A percentile compares a stretch with the other conserved stretches of the same genome.
Conservation (phyloP, 2,329 filamentous ascomycete genomes). For the Penicillium thymicola region DNA sequence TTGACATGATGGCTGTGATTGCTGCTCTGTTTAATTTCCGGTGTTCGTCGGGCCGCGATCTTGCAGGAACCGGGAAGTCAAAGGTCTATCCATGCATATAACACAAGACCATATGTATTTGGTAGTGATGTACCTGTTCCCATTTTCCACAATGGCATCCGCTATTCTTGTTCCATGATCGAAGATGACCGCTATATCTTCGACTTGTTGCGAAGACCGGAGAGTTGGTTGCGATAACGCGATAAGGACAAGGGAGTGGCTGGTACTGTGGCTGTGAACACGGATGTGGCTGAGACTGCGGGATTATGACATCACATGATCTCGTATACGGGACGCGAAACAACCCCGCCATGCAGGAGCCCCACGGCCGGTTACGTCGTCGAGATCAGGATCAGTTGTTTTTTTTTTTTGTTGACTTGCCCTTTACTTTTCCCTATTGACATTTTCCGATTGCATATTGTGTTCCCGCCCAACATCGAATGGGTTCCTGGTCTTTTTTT, state of each 20-base stretch:
- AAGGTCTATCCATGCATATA: constrained; percentile 1
- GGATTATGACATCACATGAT: constrained; percentile 7
- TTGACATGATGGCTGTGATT: constrained; percentile 29
- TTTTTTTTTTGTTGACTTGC: constrained; percentile 5
- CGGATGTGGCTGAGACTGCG: constrained; percentile 1
- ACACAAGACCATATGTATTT: background rate
- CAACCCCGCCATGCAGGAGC: constrained; percentile 18
- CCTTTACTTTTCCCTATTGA: background rate
- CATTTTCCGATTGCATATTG: background rate
- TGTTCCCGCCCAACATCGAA: background rate
- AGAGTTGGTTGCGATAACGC: constrained; percentile 15
- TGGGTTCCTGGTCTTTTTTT: background rate
- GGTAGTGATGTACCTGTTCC: background rate
- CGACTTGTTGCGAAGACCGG: background rate
- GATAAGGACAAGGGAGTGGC: constrained; percentile 5
- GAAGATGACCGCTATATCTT: background rate
- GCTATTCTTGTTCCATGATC: background rate
- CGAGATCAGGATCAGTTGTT: constrained; percentile 6
- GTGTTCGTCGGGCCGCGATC: constrained; percentile 9
- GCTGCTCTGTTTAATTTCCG: constrained; percentile 5
- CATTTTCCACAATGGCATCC: constrained; percentile 3
- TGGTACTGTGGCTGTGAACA: constrained; percentile 1
- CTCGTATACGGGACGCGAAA: constrained; percentile 20
- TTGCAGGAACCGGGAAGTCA: constrained; percentile 1
- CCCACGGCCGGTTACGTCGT: constrained; percentile 31